Evolutionary conservation across 140 eudicot genomes (phyloP), one percentile per base, ranked within the genome.

Genomic region (Ambrosia hybrid): DNA sequence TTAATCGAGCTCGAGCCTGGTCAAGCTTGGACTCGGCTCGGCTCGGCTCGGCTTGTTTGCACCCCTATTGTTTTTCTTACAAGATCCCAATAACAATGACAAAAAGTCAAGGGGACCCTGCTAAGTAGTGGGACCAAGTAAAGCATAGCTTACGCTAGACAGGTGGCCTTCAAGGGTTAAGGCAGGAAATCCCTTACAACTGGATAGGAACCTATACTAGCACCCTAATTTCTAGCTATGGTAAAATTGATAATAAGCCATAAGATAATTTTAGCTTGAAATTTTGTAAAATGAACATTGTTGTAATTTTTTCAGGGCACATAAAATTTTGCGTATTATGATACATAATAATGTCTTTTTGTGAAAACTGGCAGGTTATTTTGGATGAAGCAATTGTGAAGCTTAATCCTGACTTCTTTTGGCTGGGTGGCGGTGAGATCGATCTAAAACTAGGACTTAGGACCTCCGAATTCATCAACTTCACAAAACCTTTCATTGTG

Each of bases 401-500:
- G 82, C 95, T 89, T 39, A 38, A 70, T 59, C 95, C 96, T 13
- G 91, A 87, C 41, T 92, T 73, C 82, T 92, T 92, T 80, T 92
- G 98, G 96, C 73, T 92, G 70, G 98, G 98, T 41, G 98, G 98
- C 52, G 98, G 96, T 16, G 96, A 92, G 61, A 77, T 82, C 5
- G 89, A 90, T 75, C 87, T 94, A 17, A 94, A 94, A 77, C 73
- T 94, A 68, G 99, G 99, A 67, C 79, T 94, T 48, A 78, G 73
- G 65, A 94, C 99, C 10, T 82, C 87, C 0, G 91, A 94, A 63
- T 88, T 90, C 68, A 83, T 94, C 73, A 70, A 74, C 65, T 81
- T 72, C 57, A 77, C 84, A 16, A 84, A 84, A 62, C 97, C 99
- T 10, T 90, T 90, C 77, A 81, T 93, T 66, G 84, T 90, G 52